Percentiles rank a stretch among this genome's conserved stretches.
These are phyloP conservation scores for Abelmoschus esculentus DNA, from an alignment of 345 rosid genomes.

Conservation along the genomic window DNA sequence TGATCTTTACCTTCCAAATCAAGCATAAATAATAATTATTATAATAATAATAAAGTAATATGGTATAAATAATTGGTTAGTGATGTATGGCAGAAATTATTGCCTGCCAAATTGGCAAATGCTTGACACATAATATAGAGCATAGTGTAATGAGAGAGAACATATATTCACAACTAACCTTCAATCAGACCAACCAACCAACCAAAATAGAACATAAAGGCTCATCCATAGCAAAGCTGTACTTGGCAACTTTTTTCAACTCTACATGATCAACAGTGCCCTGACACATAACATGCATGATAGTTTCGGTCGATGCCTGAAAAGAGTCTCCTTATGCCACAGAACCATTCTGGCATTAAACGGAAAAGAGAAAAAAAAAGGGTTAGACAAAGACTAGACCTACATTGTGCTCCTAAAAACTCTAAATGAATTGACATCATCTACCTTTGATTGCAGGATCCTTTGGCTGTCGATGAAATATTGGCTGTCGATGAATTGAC, in stretches of 20 bases:
- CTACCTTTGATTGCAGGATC: slow-evolving; percentile 57
- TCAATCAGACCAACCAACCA: slow-evolving; percentile 8
- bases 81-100: neutral
- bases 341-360: slow-evolving; percentile 22
- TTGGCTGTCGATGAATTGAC: slow-evolving; percentile 87
- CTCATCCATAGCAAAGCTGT: neutral
- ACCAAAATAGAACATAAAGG: neutral
- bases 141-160: neutral
- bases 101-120: neutral
- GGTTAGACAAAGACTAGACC: slow-evolving; percentile 1
- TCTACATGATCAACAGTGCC: neutral
- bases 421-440: neutral
- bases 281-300: neutral
- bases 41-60: neutral
- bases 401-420: neutral
- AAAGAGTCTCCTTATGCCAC: slow-evolving; percentile 17
- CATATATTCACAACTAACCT: slow-evolving; percentile 18
- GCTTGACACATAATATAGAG: neutral
- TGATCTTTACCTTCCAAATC: neutral
- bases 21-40: neutral
- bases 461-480: slow-evolving; percentile 78
- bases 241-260: neutral
- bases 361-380: neutral
- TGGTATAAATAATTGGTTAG: neutral
- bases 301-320: neutral